Percentiles rank a stretch among this genome's conserved stretches.
Conservation (phyloP, 768 basidiomycete genomes). For the Termitomyces sp. region DNA sequence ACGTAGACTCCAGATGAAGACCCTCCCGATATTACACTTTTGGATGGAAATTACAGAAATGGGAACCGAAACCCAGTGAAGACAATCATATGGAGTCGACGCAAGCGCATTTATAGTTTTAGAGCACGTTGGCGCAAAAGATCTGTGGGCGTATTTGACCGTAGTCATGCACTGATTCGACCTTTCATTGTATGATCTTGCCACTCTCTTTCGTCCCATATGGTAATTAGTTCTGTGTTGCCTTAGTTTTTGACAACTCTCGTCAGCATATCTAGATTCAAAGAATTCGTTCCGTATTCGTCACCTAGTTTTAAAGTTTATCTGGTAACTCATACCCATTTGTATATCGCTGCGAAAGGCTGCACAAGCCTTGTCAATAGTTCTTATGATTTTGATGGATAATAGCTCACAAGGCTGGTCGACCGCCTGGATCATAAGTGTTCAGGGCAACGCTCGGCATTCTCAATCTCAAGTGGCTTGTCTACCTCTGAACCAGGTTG, state of each 20-base stretch:
- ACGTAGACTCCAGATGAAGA: not conserved
- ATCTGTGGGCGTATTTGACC: not conserved
- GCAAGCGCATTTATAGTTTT: not conserved
- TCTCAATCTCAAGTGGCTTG: too few species aligned
- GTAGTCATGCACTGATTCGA: too few species aligned
- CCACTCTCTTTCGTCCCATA: not conserved
- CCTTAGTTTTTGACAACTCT: not conserved
- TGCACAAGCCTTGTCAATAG: not conserved
- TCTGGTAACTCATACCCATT: not conserved
- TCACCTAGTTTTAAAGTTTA: not conserved
- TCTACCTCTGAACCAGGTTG: not conserved
- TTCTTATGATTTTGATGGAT: not conserved
- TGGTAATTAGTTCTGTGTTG: not conserved
- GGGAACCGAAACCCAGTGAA: not conserved
- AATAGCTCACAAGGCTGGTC: not conserved
- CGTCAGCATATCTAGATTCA: not conserved
- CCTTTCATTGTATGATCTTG: not conserved
- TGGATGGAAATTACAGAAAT: not conserved
- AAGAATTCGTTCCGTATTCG: not conserved
- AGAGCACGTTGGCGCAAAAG: not conserved
- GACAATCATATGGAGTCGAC: not conserved
- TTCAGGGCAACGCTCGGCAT: not conserved
- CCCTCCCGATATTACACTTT: not conserved
- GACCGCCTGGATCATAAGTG: not conserved
- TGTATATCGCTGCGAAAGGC: not conserved